phyloP scores from a whole-genome alignment of 2,329 filamentous ascomycete species.

The Beauveria sp. region DNA sequence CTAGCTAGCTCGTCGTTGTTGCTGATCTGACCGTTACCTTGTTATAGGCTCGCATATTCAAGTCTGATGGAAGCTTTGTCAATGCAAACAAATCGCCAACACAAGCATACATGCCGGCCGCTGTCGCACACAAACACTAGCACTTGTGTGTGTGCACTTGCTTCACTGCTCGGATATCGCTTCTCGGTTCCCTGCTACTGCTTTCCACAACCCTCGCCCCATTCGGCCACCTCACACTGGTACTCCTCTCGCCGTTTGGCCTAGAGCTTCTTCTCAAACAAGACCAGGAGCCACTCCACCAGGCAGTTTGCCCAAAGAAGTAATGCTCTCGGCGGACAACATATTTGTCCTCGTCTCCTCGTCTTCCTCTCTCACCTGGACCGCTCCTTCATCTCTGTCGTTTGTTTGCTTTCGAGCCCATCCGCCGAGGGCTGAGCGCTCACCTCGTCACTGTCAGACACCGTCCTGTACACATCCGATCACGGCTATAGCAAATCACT shows the following conservation, averaged over 20 bases:
- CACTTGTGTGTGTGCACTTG: conserved; percentile 5
- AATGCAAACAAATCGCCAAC: conserved; percentile 10
- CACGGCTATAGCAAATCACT: neutral
- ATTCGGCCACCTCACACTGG: neutral
- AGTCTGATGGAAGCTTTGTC: neutral
- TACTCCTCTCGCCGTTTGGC: neutral
- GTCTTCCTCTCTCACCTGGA: neutral
- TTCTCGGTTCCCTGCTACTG: neutral
- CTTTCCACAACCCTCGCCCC: neutral
- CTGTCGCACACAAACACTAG: conserved; percentile 12
- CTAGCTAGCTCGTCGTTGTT: neutral
- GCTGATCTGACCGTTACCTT: conserved; percentile 5
- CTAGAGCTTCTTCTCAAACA: conserved; percentile 8
- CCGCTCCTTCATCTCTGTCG: neutral
- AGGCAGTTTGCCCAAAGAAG: conserved; percentile 8
- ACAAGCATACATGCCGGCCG: neutral
- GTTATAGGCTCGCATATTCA: neutral
- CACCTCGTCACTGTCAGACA: neutral
- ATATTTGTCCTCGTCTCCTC: conserved; percentile 6
- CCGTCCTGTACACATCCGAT: neutral
- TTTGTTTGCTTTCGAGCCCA: conserved; percentile 2
- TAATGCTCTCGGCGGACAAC: conserved; percentile 10
- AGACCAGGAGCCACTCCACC: conserved; percentile 2
- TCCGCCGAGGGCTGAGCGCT: neutral
- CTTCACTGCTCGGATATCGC: neutral